phyloP scores from a whole-genome alignment of 2,329 filamentous ascomycete genomes.

The Lecanosticta acicola region DNA sequence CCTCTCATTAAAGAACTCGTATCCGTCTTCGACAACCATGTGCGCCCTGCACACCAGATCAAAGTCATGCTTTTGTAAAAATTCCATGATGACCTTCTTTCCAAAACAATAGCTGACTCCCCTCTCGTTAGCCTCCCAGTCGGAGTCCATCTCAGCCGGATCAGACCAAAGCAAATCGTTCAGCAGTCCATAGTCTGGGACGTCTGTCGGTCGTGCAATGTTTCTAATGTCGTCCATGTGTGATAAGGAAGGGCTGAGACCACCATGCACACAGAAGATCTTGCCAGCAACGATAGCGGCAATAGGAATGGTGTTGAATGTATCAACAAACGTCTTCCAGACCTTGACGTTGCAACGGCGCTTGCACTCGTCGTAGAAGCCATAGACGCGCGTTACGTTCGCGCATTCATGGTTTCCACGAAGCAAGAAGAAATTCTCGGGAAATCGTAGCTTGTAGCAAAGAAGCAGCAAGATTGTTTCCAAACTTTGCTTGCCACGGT shows the following conservation, averaged over 20 bases:
- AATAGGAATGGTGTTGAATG: conserved; percentile 92
- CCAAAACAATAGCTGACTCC: conserved; percentile 98
- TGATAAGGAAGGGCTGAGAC: conserved; percentile 80
- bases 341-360: conserved; percentile 92
- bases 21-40: conserved; percentile 99
- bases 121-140: conserved; percentile 96
- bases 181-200: conserved; percentile 90
- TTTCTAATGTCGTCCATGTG: conserved; percentile 99
- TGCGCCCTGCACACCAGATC: conserved; percentile 95
- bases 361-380: conserved; percentile 98
- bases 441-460: conserved; percentile 96
- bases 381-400: conserved; percentile 91
- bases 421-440: conserved; percentile 93
- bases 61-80: conserved; percentile 89
- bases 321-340: conserved; percentile 97
- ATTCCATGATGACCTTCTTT: conserved; percentile 96
- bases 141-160: conserved; percentile 88
- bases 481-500: conserved; percentile 89
- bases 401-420: conserved; percentile 96
- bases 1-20: conserved; percentile 96
- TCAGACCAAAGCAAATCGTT: conserved; percentile 98
- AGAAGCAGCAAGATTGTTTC: conserved; percentile 89
- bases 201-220: conserved; percentile 91
- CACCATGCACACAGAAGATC: conserved; percentile 96
- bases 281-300: conserved; percentile 95